Evolutionary conservation across 2,329 filamentous ascomycete species (phyloP).

Genomic region (Shiraia sp.): DNA sequence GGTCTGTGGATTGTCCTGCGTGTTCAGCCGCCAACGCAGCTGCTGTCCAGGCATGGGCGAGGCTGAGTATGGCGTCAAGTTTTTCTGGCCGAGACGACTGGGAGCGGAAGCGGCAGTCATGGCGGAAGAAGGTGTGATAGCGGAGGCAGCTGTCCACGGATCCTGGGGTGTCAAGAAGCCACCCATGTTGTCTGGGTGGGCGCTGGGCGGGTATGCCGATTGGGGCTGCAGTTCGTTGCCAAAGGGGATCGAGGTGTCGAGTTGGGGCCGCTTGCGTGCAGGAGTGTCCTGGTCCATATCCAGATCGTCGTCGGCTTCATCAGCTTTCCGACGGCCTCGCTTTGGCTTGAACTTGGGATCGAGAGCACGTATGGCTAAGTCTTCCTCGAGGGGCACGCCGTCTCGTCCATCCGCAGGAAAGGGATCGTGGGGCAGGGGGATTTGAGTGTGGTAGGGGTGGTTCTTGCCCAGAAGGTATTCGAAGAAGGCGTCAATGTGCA

Average conservation of each 20-base stretch:
- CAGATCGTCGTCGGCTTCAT: constrained; percentile 59
- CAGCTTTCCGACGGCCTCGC: constrained; percentile 64
- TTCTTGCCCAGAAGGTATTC: constrained; percentile 80
- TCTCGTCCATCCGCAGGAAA: constrained; percentile 71
- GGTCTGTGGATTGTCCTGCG: constrained; percentile 64
- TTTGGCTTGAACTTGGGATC: constrained; percentile 73
- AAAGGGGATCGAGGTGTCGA: constrained; percentile 57
- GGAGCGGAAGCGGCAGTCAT: constrained; percentile 42
- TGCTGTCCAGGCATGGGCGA: constrained; percentile 48
- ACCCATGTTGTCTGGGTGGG: constrained; percentile 60
- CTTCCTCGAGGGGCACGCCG: constrained; percentile 82
- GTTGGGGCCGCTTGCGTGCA: constrained; percentile 62
- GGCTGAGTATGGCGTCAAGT: constrained; percentile 48
- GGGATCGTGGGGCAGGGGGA: constrained; percentile 68
- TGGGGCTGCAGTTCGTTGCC: constrained; percentile 45
- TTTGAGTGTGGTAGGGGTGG: constrained; percentile 78
- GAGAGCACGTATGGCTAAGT: constrained; percentile 82
- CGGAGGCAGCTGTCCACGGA: constrained; percentile 51
- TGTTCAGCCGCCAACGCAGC: constrained; percentile 56
- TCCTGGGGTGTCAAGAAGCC: constrained; percentile 46
- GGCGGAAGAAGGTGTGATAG: constrained; percentile 44
- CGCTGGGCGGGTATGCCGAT: constrained; percentile 57
- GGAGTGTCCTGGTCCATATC: constrained; percentile 50
- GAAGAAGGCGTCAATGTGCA: constrained; percentile 94
- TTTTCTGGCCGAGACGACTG: constrained; percentile 36